Evolutionary conservation across 2,329 filamentous ascomycete genomes (phyloP).

Genomic region (Calonectria pseudoreteaudii): DNA sequence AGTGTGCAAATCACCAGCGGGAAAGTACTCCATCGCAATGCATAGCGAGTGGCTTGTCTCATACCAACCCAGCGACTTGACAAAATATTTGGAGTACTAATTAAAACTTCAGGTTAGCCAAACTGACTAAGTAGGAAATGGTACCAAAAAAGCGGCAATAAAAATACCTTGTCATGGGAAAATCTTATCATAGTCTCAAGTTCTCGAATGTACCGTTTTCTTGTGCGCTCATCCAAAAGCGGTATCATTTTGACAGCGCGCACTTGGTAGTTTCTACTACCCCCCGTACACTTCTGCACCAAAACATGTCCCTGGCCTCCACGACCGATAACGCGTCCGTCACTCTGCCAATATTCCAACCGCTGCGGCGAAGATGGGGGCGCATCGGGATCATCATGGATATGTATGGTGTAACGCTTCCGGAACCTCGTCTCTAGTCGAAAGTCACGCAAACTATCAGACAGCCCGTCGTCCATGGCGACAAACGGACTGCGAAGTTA

Average conservation of each 20-base stretch:
- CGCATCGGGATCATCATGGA: constrained; percentile 26
- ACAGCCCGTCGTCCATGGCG: background rate
- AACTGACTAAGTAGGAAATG: too few species aligned
- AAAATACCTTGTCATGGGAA: constrained; percentile 32
- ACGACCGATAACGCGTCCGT: constrained; percentile 21
- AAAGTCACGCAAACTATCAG: constrained; percentile 21
- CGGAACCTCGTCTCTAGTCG: constrained; percentile 19
- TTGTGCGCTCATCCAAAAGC: constrained; percentile 6
- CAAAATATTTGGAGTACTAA: constrained; percentile 39
- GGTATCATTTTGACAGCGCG: constrained; percentile 37
- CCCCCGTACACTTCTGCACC: constrained; percentile 24
- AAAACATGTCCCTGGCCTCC: constrained; percentile 32
- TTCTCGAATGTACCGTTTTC: constrained; percentile 30
- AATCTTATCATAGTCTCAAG: constrained; percentile 39
- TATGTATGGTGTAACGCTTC: constrained; percentile 17
- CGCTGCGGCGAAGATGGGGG: constrained; percentile 23
- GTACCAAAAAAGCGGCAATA: too few species aligned
- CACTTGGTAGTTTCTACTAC: background rate
- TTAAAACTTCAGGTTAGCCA: background rate
- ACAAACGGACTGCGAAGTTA: background rate
- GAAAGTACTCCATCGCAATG: constrained; percentile 43
- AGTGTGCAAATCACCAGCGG: constrained; percentile 33
- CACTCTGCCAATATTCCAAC: constrained; percentile 27
- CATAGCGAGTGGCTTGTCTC: constrained; percentile 21
- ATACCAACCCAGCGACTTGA: constrained; percentile 42